A percentile compares a stretch with the other conserved stretches of the same genome.
Conservation (phyloP, 2,329 filamentous ascomycete species). For the Venturia aucupariae region DNA sequence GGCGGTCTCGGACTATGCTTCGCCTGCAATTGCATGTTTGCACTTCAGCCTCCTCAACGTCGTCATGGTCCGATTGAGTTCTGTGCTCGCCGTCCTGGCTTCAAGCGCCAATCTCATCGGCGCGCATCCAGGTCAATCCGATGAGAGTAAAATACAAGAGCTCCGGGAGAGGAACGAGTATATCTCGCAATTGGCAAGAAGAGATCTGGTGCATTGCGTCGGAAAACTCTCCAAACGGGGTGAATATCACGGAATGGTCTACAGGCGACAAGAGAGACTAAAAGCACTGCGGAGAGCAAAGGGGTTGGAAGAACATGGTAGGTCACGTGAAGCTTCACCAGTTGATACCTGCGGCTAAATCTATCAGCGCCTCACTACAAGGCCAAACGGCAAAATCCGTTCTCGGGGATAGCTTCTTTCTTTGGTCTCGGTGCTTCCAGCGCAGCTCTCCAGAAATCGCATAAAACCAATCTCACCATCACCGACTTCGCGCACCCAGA, state of each 20-base stretch:
- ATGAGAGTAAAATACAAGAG: conserved; percentile 20
- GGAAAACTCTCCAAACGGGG: conserved; percentile 31
- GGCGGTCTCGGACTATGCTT: not conserved
- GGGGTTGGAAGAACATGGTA: conserved; percentile 12
- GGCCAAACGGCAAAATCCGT: not conserved
- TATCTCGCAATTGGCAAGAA: conserved; percentile 29
- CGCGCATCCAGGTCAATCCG: not conserved
- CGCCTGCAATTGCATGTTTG: too few species aligned
- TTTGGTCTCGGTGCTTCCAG: not conserved
- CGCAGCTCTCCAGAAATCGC: conserved; percentile 18
- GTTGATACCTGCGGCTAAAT: not conserved
- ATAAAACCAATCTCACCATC: conserved; percentile 18
- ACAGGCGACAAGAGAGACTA: conserved; percentile 33
- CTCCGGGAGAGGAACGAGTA: conserved; percentile 28
- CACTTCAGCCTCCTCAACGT: not conserved
- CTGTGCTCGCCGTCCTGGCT: not conserved
- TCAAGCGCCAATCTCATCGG: not conserved
- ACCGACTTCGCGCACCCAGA: conserved; percentile 20
- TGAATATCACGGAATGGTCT: conserved; percentile 31
- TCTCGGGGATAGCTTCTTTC: not conserved
- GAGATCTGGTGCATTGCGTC: conserved; percentile 31
- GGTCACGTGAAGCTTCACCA: not conserved
- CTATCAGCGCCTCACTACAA: not conserved
- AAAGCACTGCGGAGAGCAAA: conserved; percentile 32
- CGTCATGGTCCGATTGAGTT: not conserved